phyloP scores from a whole-genome alignment of 83 land plant species.

The Thuja plicata region DNA sequence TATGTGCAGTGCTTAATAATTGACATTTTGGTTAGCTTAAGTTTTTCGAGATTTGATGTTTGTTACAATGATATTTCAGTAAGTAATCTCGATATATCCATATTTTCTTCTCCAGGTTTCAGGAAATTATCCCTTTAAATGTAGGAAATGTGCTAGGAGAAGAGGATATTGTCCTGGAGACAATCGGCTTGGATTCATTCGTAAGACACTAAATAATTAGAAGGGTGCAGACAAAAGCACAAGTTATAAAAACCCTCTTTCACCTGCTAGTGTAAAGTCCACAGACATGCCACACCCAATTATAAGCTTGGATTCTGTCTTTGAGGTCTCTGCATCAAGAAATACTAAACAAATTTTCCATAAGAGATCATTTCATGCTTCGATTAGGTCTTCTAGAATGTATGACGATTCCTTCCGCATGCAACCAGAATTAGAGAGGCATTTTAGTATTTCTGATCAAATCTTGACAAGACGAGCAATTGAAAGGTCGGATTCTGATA shows the following conservation, averaged over 20 bases:
- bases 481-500: conserved; percentile 45
- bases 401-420: conserved; percentile 34
- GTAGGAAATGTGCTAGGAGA: no score
- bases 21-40: no score
- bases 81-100: no score
- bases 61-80: no score
- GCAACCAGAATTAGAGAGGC: conserved; percentile 58
- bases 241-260: conserved; percentile 38
- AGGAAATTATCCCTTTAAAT: no score
- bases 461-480: conserved; percentile 45
- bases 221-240: no score
- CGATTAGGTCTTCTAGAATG: conserved; percentile 48
- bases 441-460: conserved; percentile 64
- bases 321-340: conserved; percentile 47
- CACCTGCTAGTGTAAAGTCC: conserved; percentile 7
- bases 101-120: no score
- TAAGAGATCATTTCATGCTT: conserved; percentile 55
- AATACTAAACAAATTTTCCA: conserved; percentile 44
- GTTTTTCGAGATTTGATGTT: no score
- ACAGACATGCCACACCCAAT: conserved; percentile 26
- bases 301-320: conserved; percentile 54
- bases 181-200: no score
- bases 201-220: no score
- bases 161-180: no score
- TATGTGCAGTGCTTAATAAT: no score